phyloP scores from a whole-genome alignment of 805 yeast species.

The Yarrowia alimentaria region DNA sequence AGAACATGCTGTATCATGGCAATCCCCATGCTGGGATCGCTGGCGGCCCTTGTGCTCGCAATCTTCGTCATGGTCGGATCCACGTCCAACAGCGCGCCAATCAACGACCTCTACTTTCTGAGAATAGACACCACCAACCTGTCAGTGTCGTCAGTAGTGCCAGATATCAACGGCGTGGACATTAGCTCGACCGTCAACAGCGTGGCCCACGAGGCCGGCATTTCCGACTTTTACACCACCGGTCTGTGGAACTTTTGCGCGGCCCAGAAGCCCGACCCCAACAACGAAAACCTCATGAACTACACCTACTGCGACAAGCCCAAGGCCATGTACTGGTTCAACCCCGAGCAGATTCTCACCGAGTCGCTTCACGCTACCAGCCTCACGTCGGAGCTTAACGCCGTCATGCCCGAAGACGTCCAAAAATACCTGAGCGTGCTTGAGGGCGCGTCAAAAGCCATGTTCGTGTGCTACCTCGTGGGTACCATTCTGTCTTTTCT shows the following conservation, averaged over 20 bases:
- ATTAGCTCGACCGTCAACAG: conserved; percentile 30
- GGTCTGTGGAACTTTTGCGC: conserved; percentile 68
- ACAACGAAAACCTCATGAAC: conserved; percentile 35
- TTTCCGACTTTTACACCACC: conserved; percentile 50
- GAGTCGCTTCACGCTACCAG: conserved; percentile 48
- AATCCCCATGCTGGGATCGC: conserved; percentile 39
- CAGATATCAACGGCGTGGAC: conserved; percentile 28
- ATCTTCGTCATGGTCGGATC: conserved; percentile 56
- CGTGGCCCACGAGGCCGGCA: conserved; percentile 39
- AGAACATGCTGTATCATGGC: conserved; percentile 37
- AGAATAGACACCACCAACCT: conserved; percentile 47
- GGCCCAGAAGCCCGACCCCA: conserved; percentile 39
- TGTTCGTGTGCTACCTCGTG: conserved; percentile 55
- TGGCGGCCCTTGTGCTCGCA: conserved; percentile 48
- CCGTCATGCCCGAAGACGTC: conserved; percentile 56
- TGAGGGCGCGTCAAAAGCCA: conserved; percentile 52
- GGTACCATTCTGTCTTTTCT: conserved; percentile 48
- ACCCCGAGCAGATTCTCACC: conserved; percentile 46
- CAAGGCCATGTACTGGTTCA: conserved; percentile 54
- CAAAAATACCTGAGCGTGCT: conserved; percentile 47
- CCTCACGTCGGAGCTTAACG: conserved; percentile 34
- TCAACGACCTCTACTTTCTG: conserved; percentile 49
- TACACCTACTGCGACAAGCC: conserved; percentile 56
- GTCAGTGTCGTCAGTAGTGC: conserved; percentile 33
- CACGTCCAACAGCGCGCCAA: conserved; percentile 44